phyloP scores from a whole-genome alignment of 768 basidiomycete genomes.

The Mycena amicta region DNA sequence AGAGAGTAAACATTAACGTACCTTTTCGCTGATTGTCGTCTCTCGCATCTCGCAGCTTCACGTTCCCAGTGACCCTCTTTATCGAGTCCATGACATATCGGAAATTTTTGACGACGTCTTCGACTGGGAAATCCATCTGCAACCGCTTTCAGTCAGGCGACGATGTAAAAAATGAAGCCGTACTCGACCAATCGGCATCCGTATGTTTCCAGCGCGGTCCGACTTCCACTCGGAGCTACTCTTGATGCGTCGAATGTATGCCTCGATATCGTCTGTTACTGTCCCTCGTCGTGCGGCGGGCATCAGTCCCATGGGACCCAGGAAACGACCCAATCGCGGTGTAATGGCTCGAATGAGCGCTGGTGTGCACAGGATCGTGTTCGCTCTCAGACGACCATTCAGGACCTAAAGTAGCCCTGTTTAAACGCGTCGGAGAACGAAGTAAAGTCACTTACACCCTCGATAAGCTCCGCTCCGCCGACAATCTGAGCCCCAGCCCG shows the following conservation, averaged over 20 bases:
- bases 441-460: slow-evolving; percentile 63
- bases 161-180: slow-evolving; percentile 24
- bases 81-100: slow-evolving; percentile 75
- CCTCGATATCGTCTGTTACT: slow-evolving; percentile 86
- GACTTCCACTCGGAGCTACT: slow-evolving; percentile 93
- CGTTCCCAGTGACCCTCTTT: slow-evolving; percentile 73
- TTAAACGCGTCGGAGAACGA: not conserved
- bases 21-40: slow-evolving; percentile 46
- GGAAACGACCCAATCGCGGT: slow-evolving; percentile 75
- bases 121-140: slow-evolving; percentile 73
- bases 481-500: slow-evolving; percentile 88
- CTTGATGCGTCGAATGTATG: slow-evolving; percentile 76
- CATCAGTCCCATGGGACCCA: slow-evolving; percentile 91
- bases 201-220: slow-evolving; percentile 83
- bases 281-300: slow-evolving; percentile 93
- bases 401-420: slow-evolving; percentile 56
- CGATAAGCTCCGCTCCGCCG: slow-evolving; percentile 87
- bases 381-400: slow-evolving; percentile 72
- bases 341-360: slow-evolving; percentile 78
- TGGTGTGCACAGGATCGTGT: slow-evolving; percentile 83
- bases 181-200: slow-evolving; percentile 80
- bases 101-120: slow-evolving; percentile 79
- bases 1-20: slow-evolving; percentile 28
- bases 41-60: slow-evolving; percentile 44
- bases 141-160: not conserved